phyloP scores from a whole-genome alignment of 495 filamentous ascomycete species.

The Hypoxylon crocopeplum region DNA sequence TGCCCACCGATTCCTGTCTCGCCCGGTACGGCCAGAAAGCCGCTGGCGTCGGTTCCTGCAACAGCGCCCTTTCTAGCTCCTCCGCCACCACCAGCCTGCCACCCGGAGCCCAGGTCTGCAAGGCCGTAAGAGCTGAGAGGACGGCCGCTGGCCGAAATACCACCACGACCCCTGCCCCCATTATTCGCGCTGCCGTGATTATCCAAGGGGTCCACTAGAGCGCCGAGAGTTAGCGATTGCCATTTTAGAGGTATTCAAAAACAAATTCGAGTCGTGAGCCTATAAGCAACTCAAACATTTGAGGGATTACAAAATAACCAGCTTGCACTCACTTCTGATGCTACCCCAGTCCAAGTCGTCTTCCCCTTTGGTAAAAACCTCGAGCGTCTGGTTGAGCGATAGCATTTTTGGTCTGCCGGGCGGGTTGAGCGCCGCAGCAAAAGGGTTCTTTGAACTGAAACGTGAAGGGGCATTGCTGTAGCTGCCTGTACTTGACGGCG shows the following conservation, averaged over 20 bases:
- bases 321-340: slow-evolving; percentile 40
- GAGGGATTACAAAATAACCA: background rate
- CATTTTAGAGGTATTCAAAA: too few species aligned
- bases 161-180: slow-evolving; percentile 23
- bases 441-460: slow-evolving; percentile 62
- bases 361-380: slow-evolving; percentile 85
- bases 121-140: slow-evolving; percentile 61
- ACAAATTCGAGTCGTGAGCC: too few species aligned
- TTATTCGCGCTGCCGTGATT: slow-evolving; percentile 28
- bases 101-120: slow-evolving; percentile 47
- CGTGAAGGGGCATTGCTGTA: slow-evolving; percentile 32
- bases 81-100: slow-evolving; percentile 49
- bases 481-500: slow-evolving; percentile 28
- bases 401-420: slow-evolving; percentile 39
- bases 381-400: slow-evolving; percentile 67
- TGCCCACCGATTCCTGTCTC: slow-evolving; percentile 12
- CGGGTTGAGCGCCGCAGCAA: slow-evolving; percentile 49
- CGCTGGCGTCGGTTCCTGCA: slow-evolving; percentile 76
- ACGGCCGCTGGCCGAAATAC: slow-evolving; percentile 37
- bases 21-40: slow-evolving; percentile 79
- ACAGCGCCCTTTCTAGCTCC: slow-evolving; percentile 55
- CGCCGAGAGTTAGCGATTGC: background rate
- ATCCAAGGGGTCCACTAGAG: slow-evolving; percentile 44
- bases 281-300: too few species aligned
- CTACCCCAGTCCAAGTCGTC: slow-evolving; percentile 89